Evolutionary conservation across 257 asterid genomes (phyloP).

Genomic region (Solanum chilense): DNA sequence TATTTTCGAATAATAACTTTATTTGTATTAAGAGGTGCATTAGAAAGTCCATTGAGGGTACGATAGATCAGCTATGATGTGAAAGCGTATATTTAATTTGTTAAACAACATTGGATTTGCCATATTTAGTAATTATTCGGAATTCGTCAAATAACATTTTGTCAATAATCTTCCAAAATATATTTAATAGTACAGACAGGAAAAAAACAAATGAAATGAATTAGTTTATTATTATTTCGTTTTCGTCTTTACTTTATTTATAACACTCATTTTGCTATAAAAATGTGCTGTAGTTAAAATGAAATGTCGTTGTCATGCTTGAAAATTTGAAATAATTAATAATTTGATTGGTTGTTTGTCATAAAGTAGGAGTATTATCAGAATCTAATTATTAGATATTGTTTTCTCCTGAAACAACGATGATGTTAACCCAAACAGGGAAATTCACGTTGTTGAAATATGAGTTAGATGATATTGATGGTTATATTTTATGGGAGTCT

Average conservation of each 20-base stretch:
- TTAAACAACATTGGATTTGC: not conserved
- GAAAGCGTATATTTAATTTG: not conserved
- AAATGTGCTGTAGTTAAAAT: not conserved
- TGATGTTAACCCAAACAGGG: not conserved
- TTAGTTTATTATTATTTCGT: not conserved
- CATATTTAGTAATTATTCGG: not conserved
- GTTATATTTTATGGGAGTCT: too few relatives aligned
- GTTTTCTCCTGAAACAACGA: not conserved
- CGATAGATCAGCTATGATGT: not conserved
- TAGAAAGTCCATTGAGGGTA: not conserved
- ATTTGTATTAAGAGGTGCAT: not conserved
- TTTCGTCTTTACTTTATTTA: not conserved
- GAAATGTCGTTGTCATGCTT: not conserved
- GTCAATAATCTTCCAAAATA: not conserved
- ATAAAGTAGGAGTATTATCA: not conserved
- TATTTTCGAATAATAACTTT: not conserved
- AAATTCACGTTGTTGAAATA: not conserved
- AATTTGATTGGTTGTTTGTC: not conserved
- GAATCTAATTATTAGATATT: not conserved
- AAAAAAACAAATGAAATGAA: not conserved
- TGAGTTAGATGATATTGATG: not conserved
- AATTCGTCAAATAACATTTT: not conserved
- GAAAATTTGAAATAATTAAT: not conserved
- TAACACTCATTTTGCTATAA: not conserved
- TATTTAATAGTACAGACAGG: not conserved